Conservation (phyloP, 805 yeast species). For the Grigorovia humatica region DNA sequence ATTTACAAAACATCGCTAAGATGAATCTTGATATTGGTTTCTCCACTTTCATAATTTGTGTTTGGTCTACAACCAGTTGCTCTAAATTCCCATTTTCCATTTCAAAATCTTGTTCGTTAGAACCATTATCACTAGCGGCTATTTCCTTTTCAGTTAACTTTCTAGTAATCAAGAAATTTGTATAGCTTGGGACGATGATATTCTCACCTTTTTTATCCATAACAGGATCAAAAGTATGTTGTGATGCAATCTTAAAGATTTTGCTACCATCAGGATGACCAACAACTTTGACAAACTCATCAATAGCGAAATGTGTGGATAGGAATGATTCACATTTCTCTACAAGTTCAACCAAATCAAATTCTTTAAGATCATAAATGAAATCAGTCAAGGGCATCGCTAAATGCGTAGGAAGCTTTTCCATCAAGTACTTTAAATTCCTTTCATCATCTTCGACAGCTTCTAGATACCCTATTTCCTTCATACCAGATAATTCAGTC, state of each 20-base stretch:
- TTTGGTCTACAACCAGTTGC: conserved; percentile 60
- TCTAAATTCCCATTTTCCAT: conserved; percentile 4
- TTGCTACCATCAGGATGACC: not conserved
- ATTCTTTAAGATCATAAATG: conserved; percentile 64
- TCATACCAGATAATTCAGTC: conserved; percentile 87
- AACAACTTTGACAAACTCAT: conserved; percentile 48
- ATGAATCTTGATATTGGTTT: conserved; percentile 79
- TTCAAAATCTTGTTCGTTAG: not conserved
- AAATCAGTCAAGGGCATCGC: conserved; percentile 76
- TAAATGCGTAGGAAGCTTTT: conserved; percentile 73
- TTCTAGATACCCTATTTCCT: conserved; percentile 77
- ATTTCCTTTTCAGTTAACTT: conserved; percentile 12
- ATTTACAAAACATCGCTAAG: conserved; percentile 60
- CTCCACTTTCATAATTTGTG: conserved; percentile 68
- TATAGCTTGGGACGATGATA: conserved; percentile 39
- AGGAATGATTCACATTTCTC: conserved; percentile 68
- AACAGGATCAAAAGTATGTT: conserved; percentile 41
- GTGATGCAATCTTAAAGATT: not conserved
- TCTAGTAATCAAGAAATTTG: conserved; percentile 62
- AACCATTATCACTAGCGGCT: no score
- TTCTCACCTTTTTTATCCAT: conserved; percentile 25
- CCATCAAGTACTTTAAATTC: conserved; percentile 50
- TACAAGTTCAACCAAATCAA: conserved; percentile 71
- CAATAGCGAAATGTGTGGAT: conserved; percentile 76
- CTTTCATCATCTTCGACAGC: conserved; percentile 65